These are phyloP conservation scores for Verticillium longisporum DNA, from an alignment of 2,329 filamentous ascomycete genomes.

Conservation along the genomic window DNA sequence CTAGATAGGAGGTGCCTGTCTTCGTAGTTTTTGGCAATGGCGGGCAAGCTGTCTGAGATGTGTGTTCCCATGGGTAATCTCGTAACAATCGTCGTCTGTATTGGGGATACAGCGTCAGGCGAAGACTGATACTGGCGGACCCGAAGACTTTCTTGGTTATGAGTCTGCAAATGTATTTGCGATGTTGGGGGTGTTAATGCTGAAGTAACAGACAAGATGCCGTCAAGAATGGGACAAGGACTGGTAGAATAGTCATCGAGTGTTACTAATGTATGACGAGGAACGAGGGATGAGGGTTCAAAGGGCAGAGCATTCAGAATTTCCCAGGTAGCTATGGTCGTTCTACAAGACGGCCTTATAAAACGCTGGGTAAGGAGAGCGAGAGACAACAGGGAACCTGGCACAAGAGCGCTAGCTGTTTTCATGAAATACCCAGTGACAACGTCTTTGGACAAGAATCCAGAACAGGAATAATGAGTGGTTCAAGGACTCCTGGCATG, in stretches of 20 bases:
- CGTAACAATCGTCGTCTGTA: too few relatives aligned
- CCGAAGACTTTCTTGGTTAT: neutral
- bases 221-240: too few relatives aligned
- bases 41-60: constrained; percentile 1
- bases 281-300: too few relatives aligned
- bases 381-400: neutral
- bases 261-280: too few relatives aligned
- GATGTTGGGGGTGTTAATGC: too few relatives aligned
- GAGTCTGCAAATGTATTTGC: too few relatives aligned
- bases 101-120: neutral
- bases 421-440: constrained; percentile 7
- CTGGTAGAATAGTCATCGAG: too few relatives aligned
- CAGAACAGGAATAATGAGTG: constrained; percentile 1
- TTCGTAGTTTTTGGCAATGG: neutral
- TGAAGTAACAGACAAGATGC: too few relatives aligned
- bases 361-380: neutral
- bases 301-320: too few relatives aligned
- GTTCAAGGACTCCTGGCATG: constrained; percentile 1
- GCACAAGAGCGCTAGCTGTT: constrained; percentile 4
- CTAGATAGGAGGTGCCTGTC: neutral
- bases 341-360: neutral
- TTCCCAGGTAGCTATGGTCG: too few relatives aligned
- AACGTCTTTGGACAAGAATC: neutral
- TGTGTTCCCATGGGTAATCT: neutral
- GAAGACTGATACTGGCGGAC: neutral